These are phyloP conservation scores for Phytopythium kandeliae DNA, from an alignment of 352 stramenopile species.

Conservation along the genomic window DNA sequence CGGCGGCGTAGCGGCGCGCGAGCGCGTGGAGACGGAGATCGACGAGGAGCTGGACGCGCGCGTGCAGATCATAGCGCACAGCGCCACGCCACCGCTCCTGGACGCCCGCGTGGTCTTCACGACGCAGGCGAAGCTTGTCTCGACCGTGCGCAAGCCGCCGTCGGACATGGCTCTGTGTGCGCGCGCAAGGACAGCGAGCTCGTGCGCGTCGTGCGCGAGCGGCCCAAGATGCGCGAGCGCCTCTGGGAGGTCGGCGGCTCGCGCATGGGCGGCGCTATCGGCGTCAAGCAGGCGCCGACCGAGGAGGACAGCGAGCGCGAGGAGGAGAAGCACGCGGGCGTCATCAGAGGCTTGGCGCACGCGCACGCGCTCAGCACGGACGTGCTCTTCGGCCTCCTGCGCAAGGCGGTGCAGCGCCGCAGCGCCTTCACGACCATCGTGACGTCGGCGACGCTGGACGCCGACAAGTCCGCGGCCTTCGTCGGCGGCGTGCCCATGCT, in stretches of 20 bases:
- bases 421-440: slow-evolving; percentile 85
- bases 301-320: slow-evolving; percentile 58
- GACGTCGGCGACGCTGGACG: slow-evolving; percentile 98
- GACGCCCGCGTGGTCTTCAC: slow-evolving; percentile 94
- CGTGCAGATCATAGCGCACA: too few species aligned
- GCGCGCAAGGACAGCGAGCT: slow-evolving; percentile 91
- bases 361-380: slow-evolving; percentile 96
- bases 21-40: too few species aligned
- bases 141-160: slow-evolving; percentile 94
- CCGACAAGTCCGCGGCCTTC: slow-evolving; percentile 95
- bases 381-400: slow-evolving; percentile 96
- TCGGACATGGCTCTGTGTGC: slow-evolving; percentile 95
- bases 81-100: too few species aligned
- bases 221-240: slow-evolving; percentile 94
- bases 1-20: too few species aligned
- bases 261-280: slow-evolving; percentile 96
- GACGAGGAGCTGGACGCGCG: too few species aligned
- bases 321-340: slow-evolving; percentile 51
- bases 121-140: slow-evolving; percentile 93
- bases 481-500: slow-evolving; percentile 93
- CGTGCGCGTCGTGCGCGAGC: slow-evolving; percentile 67
- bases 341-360: slow-evolving; percentile 94
- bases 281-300: slow-evolving; percentile 68
- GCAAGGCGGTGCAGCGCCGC: slow-evolving; percentile 89
- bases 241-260: slow-evolving; percentile 99